These are phyloP conservation scores for Fagus crenata DNA, from an alignment of 306 rosid genomes.

Conservation along the genomic window DNA sequence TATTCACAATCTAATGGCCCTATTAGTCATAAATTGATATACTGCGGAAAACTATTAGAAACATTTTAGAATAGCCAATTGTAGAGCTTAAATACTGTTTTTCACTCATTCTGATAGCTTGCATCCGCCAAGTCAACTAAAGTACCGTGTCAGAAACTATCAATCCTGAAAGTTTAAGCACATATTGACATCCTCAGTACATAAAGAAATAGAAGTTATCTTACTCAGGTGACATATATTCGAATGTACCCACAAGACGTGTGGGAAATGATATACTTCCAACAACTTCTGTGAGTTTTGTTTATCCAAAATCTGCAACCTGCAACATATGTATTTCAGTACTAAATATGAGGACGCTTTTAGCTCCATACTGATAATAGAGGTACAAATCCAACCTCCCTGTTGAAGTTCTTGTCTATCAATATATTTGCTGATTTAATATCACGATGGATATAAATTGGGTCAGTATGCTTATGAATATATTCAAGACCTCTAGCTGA, in stretches of 20 bases:
- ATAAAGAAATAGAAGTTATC: conserved; percentile 12
- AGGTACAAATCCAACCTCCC: conserved; percentile 52
- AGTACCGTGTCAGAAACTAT: neutral
- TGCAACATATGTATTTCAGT: conserved; percentile 31
- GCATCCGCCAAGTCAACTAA: neutral
- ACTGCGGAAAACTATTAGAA: neutral
- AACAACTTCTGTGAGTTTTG: conserved; percentile 78
- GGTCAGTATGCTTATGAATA: conserved; percentile 95
- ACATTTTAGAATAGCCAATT: neutral
- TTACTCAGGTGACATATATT: conserved; percentile 93
- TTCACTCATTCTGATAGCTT: neutral
- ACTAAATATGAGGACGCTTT: conserved; percentile 22
- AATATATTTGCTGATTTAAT: conserved; percentile 94
- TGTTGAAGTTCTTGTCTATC: conserved; percentile 76
- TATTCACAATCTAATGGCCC: neutral
- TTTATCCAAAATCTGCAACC: conserved; percentile 95
- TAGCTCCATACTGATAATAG: conserved; percentile 5
- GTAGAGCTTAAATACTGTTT: neutral
- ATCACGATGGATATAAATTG: conserved; percentile 93
- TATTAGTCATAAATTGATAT: neutral
- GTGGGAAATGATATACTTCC: conserved; percentile 79
- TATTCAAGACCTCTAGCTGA: conserved; percentile 98
- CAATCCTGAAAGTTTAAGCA: neutral
- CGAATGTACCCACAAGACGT: conserved; percentile 85
- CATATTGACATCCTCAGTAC: neutral